Percentiles rank a stretch among this genome's conserved stretches.
These are phyloP conservation scores for Lentinula detonsa DNA, from an alignment of 768 basidiomycete species.

Conservation along the genomic window DNA sequence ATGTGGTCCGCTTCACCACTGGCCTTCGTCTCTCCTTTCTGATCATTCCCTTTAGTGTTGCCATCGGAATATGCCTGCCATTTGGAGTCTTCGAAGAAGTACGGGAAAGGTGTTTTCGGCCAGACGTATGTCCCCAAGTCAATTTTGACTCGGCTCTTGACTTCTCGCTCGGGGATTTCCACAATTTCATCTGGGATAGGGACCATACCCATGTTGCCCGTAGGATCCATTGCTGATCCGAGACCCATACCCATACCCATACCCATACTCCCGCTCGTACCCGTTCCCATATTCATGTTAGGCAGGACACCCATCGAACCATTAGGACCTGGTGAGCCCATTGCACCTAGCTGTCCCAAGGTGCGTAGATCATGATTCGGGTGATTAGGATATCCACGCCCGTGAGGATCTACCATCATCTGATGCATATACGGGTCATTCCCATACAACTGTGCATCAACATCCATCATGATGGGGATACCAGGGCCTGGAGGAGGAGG, in stretches of 20 bases:
- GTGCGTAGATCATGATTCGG: neutral
- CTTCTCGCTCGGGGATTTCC: slow-evolving; percentile 8
- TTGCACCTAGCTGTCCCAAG: neutral
- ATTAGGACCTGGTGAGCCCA: neutral
- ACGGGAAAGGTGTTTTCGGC: slow-evolving; percentile 55
- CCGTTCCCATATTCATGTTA: neutral
- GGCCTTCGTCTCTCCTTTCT: neutral
- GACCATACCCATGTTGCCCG: neutral
- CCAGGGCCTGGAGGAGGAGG: neutral
- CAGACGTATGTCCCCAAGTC: slow-evolving; percentile 55
- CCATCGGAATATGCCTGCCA: slow-evolving; percentile 12
- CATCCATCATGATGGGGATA: neutral
- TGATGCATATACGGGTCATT: neutral
- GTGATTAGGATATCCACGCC: neutral
- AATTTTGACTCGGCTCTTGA: slow-evolving; percentile 23
- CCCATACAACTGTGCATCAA: neutral
- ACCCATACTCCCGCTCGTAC: neutral
- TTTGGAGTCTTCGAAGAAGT: slow-evolving; percentile 29
- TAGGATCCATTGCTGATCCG: neutral
- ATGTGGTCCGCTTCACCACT: neutral
- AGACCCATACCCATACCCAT: neutral
- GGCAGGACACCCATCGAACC: neutral
- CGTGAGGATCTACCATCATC: neutral
- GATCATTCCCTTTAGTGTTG: neutral
- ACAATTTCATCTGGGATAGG: neutral